Conservation (phyloP, 2,329 filamentous ascomycete genomes). For the Lomentospora prolificans region DNA sequence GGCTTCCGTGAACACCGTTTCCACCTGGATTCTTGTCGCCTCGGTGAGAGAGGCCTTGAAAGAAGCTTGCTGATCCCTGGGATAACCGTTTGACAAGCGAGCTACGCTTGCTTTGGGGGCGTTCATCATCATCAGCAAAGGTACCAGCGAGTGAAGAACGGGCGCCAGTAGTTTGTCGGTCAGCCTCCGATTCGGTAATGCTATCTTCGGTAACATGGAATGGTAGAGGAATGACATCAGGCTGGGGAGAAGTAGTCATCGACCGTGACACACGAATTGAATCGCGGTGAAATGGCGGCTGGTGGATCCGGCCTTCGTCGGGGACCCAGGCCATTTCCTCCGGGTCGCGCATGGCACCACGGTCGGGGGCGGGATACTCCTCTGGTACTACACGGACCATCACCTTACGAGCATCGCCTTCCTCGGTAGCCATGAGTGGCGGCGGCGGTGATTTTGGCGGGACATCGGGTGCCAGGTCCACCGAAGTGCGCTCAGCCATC, state of each 20-base stretch:
- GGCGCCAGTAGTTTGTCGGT: slow-evolving; percentile 28
- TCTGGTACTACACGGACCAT: slow-evolving; percentile 44
- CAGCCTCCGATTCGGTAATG: slow-evolving; percentile 17
- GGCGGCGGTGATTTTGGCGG: slow-evolving; percentile 14
- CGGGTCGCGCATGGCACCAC: slow-evolving; percentile 8
- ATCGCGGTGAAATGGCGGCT: neutral
- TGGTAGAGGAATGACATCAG: slow-evolving; percentile 53
- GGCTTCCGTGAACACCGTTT: slow-evolving; percentile 24
- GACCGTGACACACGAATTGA: slow-evolving; percentile 9
- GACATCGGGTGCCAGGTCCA: neutral
- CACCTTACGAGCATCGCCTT: slow-evolving; percentile 33
- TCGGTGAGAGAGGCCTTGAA: slow-evolving; percentile 32
- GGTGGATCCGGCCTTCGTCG: neutral
- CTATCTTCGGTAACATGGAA: slow-evolving; percentile 47
- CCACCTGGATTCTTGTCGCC: slow-evolving; percentile 13
- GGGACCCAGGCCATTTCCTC: slow-evolving; percentile 10
- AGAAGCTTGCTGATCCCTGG: slow-evolving; percentile 31
- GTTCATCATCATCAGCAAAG: slow-evolving; percentile 48
- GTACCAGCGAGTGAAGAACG: slow-evolving; percentile 62
- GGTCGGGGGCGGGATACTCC: slow-evolving; percentile 23
- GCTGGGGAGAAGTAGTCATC: slow-evolving; percentile 30
- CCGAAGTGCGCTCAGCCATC: neutral
- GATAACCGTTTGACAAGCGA: slow-evolving; percentile 41
- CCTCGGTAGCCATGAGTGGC: slow-evolving; percentile 31
- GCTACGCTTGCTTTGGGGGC: slow-evolving; percentile 19